Evolutionary conservation across 768 basidiomycete genomes (phyloP).

Genomic region (Ephemerocybe angulata): DNA sequence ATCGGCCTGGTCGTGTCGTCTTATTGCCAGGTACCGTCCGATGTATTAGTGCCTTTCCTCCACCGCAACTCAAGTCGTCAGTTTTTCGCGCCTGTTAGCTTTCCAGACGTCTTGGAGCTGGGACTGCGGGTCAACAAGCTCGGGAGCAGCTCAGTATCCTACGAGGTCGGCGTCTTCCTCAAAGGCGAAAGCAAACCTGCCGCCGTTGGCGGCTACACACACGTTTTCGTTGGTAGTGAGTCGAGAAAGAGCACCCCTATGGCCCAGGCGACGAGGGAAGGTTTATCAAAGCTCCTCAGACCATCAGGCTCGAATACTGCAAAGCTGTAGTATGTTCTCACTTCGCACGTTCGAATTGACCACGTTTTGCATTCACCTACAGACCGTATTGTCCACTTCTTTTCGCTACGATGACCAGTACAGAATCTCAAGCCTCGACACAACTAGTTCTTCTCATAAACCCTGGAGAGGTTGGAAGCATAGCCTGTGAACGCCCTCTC

Average conservation of each 20-base stretch:
- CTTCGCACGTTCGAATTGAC: background rate
- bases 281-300: conserved; percentile 40
- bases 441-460: too few relatives aligned
- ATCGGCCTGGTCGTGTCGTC: conserved; percentile 83
- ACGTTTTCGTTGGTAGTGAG: conserved; percentile 72
- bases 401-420: too few relatives aligned
- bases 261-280: conserved; percentile 35
- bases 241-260: conserved; percentile 58
- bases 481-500: background rate
- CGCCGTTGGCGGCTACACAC: conserved; percentile 64
- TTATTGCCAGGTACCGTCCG: conserved; percentile 51
- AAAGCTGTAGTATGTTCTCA: conserved; percentile 16
- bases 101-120: conserved; percentile 67
- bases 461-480: conserved; percentile 1
- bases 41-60: background rate
- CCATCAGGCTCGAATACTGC: background rate
- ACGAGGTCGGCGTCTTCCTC: conserved; percentile 76
- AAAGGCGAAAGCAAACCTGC: conserved; percentile 37
- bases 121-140: conserved; percentile 66
- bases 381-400: too few relatives aligned
- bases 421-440: too few relatives aligned
- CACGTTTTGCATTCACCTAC: background rate
- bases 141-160: conserved; percentile 72
- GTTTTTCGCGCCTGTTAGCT: conserved; percentile 73
- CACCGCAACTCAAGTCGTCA: conserved; percentile 16